phyloP scores from a whole-genome alignment of 257 asterid genomes.

The Fraxinus americana region DNA sequence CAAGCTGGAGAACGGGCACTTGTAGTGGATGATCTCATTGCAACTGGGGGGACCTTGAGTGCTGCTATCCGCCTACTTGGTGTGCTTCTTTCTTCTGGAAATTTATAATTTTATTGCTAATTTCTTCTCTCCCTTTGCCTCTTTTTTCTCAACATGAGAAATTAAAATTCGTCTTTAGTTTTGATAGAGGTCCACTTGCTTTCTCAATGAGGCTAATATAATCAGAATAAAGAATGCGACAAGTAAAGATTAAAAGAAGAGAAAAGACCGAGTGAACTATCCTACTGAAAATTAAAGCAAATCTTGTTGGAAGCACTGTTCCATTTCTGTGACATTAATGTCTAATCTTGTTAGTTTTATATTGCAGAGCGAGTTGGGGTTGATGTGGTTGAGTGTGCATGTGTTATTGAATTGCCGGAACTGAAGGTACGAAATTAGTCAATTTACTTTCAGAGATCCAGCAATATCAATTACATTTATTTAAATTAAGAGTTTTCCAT shows the following conservation, averaged over 20 bases:
- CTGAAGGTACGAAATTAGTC: slow-evolving; percentile 58
- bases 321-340: neutral
- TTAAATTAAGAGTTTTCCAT: no score
- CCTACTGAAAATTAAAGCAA: neutral
- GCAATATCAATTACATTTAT: neutral
- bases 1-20: slow-evolving; percentile 80
- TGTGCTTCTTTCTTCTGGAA: slow-evolving; percentile 25
- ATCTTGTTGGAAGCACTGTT: neutral
- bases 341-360: slow-evolving; percentile 30
- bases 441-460: slow-evolving; percentile 11
- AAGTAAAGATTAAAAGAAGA: neutral
- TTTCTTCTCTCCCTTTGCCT: neutral
- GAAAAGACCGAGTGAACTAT: neutral
- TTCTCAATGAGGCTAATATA: neutral
- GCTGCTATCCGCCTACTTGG: slow-evolving; percentile 94
- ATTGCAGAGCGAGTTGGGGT: slow-evolving; percentile 84
- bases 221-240: neutral
- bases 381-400: slow-evolving; percentile 81
- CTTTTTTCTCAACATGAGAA: slow-evolving; percentile 10
- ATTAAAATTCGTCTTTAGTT: slow-evolving; percentile 4
- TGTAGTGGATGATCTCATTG: slow-evolving; percentile 89
- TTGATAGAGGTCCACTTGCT: neutral
- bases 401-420: slow-evolving; percentile 81
- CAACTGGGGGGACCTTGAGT: slow-evolving; percentile 87
- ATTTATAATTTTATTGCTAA: no score